Evolutionary conservation across 805 yeast species (phyloP), one percentile per base, ranked within the genome.

Genomic region (Lipomyces oligophaga): DNA sequence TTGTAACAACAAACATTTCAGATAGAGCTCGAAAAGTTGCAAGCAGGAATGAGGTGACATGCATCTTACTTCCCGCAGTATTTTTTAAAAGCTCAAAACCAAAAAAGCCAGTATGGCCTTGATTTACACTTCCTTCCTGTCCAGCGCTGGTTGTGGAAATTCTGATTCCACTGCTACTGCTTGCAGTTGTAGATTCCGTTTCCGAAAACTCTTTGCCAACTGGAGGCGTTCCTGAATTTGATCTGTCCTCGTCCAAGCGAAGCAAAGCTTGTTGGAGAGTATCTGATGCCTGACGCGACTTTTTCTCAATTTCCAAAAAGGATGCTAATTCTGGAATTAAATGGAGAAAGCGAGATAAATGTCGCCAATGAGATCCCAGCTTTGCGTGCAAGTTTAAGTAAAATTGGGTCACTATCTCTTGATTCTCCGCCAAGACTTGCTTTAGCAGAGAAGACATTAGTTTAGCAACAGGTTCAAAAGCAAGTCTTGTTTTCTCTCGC

Each of bases 341-440:
- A 16, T 22, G 19, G 11, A 38, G 24, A 22, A 52, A 34, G 2
- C 42, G 41, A 15, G 36, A 41, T 22, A 44, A 15, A 19, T 44
- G 41, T 22, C 25, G 39, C 45, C 54, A 45, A 15, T 49, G 56
- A 10, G 37, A 24, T 4, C 53, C 54, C 13, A 52, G 41, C 16
- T 42, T 34, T 8, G 47, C 15, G 5, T 43, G 38, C 8, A 49
- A 21, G 5, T 21, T 15, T 22, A 10, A 15, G 26, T 37, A 24
- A 21, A 52, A 42, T 34, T 11, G 16, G 15, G n/a, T 27, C 8
- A 52, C 30, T 5, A 41, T 38, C 5, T 43, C 47, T 21, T 31
- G 36, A 15, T 28, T 27, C 24, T 55, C 59, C 3, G 58, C 25
- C n/a, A 55, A 31, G 4, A 55, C 47, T 27, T 55, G 58, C 34